Base-by-base conservation (phyloP, 371 early-diverging fungal genomes). In the Lichtheimia corymbifera region DNA sequence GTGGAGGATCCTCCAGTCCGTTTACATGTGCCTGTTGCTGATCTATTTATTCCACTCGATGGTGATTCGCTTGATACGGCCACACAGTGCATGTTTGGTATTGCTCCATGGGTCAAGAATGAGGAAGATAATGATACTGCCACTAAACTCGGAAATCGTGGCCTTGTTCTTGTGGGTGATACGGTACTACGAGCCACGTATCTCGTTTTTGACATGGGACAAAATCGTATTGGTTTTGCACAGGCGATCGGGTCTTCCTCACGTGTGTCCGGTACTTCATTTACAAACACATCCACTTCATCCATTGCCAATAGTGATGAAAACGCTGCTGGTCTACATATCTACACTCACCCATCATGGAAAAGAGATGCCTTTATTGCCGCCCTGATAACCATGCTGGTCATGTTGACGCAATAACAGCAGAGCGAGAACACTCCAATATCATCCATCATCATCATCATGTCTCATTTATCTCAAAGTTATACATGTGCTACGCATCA, bases 131-230 rank as follows among this genome's bases (percentile, higher is more conserved):
- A 22, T 27, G 65, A 51, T 4, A 51, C 27, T 11, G 18, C 51
- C 7, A 44, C 24, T 3, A 50, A 41, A 12, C 42, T 59, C 15
- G 52, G 60, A 20, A 24, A 44, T 14, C 20, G 61, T 18, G 63
- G 64, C 4, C 62, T 63, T n/a, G 58, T 72, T 15, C 62, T 77
- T 5, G 20, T 78, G 15, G 78, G 78, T 22, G 78, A 70, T 49
- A 60, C 62, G 22, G 42, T 76, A 15, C 41, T 80, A 17, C 47
- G 73, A 20, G 64, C 71, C 14, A 63, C 68, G 5, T 80, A 74
- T 51, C 65, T 74, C 15, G 72, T 74, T 13, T 76, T 74, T 61
- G 80, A 80, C 54, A 66, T 70, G 56, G 67, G 50, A 2, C 61
- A 65, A 2, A 45, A 62, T 12, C 65, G 58, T 4, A 67, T 74